phyloP scores from a whole-genome alignment of 345 rosid genomes.

The Moringa oleifera region DNA sequence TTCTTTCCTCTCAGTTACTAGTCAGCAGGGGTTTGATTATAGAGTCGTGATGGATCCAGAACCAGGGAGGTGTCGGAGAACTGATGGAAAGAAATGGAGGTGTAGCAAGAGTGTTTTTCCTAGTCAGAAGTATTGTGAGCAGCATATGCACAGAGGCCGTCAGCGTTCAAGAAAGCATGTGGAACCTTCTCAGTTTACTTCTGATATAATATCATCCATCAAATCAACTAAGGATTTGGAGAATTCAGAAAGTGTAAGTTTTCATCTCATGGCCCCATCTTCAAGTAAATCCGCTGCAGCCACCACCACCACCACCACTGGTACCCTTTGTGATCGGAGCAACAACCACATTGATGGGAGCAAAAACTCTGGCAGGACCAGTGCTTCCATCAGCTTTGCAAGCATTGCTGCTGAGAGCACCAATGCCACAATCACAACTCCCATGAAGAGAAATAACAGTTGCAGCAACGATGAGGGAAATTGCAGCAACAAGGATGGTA shows the following conservation, averaged over 20 bases:
- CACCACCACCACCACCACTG: constrained; percentile 23
- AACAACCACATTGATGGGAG: background rate
- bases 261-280: constrained; percentile 11
- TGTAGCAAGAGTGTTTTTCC: constrained; percentile 46
- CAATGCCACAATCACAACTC: background rate
- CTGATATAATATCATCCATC: constrained; percentile 1
- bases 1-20: constrained; percentile 25
- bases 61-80: constrained; percentile 65
- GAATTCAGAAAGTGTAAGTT: constrained; percentile 12
- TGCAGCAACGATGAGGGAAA: constrained; percentile 7
- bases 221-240: constrained; percentile 22
- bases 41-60: constrained; percentile 39
- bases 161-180: constrained; percentile 87
- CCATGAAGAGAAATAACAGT: constrained; percentile 11
- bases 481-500: constrained; percentile 12
- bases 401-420: background rate
- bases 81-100: constrained; percentile 88
- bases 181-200: constrained; percentile 40
- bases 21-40: constrained; percentile 23
- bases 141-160: constrained; percentile 71
- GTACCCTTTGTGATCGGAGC: constrained; percentile 5
- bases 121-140: constrained; percentile 58
- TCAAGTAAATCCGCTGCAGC: constrained; percentile 19
- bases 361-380: constrained; percentile 6
- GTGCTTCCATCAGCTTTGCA: constrained; percentile 7